Evolutionary conservation across 2,329 filamentous ascomycete genomes (phyloP).

Genomic region (Sporothrix mexicana): DNA sequence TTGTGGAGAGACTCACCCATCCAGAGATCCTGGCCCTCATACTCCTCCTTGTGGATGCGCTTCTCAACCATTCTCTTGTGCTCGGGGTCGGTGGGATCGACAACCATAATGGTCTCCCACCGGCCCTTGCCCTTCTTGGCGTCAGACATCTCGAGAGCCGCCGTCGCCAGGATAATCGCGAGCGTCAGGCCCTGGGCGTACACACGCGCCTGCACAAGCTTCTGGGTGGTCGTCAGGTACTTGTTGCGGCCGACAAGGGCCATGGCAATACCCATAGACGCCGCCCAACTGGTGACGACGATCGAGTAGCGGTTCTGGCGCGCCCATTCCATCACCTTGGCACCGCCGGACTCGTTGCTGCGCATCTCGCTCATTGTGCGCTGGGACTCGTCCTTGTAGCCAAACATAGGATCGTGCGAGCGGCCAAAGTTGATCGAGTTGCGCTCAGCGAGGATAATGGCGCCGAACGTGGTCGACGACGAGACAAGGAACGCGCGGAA

Average conservation of each 20-base stretch:
- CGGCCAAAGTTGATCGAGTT: constrained; percentile 68
- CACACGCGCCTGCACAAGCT: constrained; percentile 91
- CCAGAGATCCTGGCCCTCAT: constrained; percentile 92
- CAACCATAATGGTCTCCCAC: constrained; percentile 83
- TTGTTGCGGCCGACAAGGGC: constrained; percentile 78
- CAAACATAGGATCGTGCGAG: constrained; percentile 68
- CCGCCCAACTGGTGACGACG: constrained; percentile 81
- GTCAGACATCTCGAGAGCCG: constrained; percentile 81
- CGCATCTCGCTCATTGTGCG: constrained; percentile 61
- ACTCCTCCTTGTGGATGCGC: constrained; percentile 84
- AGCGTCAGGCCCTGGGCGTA: constrained; percentile 91
- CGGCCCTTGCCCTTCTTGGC: constrained; percentile 74
- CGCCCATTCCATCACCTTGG: constrained; percentile 74
- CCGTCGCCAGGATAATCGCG: constrained; percentile 79
- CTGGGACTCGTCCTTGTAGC: constrained; percentile 69
- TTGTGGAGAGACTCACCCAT: constrained; percentile 49
- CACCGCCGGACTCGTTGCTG: constrained; percentile 59
- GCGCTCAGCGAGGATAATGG: constrained; percentile 88
- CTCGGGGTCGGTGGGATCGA: constrained; percentile 81
- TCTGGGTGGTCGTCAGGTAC: constrained; percentile 77
- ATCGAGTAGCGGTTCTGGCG: constrained; percentile 84
- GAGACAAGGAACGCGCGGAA: constrained; percentile 91
- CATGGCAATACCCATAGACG: constrained; percentile 76
- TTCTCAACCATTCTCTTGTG: constrained; percentile 86
- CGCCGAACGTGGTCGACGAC: constrained; percentile 79